phyloP scores from a whole-genome alignment of 441 rosid genomes.

The Cnidoscolus chayamansa region DNA sequence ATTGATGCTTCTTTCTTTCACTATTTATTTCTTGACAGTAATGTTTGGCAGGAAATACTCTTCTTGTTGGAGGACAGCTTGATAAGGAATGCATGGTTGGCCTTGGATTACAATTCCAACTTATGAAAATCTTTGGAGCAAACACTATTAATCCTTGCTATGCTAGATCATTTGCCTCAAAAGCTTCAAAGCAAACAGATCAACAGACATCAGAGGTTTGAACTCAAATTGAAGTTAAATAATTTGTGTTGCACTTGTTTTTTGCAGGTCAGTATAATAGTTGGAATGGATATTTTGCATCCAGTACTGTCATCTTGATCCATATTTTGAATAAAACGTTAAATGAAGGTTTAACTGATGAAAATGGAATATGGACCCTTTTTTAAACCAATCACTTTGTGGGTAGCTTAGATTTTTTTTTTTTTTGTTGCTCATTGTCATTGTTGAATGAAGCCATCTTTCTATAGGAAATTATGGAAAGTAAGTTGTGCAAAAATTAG shows the following conservation, averaged over 20 bases:
- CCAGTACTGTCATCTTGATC: background rate
- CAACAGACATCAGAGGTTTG: constrained; percentile 57
- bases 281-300: too few species aligned
- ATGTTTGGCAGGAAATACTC: constrained; percentile 32
- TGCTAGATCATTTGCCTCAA: constrained; percentile 65
- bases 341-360: background rate
- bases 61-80: constrained; percentile 28
- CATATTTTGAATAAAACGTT: background rate
- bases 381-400: too few species aligned
- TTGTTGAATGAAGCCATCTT: background rate
- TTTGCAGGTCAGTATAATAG: background rate
- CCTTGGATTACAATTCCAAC: constrained; percentile 27
- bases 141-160: constrained; percentile 28
- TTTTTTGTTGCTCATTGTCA: background rate
- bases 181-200: constrained; percentile 36
- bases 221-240: constrained; percentile 9
- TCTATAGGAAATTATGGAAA: background rate
- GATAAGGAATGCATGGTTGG: constrained; percentile 25
- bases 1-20: background rate
- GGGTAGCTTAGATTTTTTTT: too few species aligned
- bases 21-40: constrained; percentile 10
- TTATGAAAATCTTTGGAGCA: constrained; percentile 23
- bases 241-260: background rate
- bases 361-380: background rate
- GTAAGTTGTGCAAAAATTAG: background rate